Base-by-base conservation (phyloP, 495 filamentous ascomycete genomes). In the Penicillium maclennaniae region DNA sequence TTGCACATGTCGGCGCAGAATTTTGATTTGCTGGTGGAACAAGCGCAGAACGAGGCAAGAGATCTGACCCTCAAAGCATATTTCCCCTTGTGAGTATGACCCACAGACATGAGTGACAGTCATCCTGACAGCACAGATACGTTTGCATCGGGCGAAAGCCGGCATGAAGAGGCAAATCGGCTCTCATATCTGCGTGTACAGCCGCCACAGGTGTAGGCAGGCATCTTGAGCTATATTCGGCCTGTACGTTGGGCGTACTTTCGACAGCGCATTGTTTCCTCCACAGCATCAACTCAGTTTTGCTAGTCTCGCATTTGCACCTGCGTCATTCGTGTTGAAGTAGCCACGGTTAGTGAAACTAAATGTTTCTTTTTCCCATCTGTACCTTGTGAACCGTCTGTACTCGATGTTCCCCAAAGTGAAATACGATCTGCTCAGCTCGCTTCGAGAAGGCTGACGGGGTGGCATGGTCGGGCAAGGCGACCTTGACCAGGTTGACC, bases 11-110 rank as follows among this genome's bases (percentile, higher is more conserved):
- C 80, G 5, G 70, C 81, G 50, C 69, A 81, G 25, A 82, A 83
- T 27, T 83, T 88, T 45, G 74, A 84, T 46, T 72, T 81, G 16
- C 69, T 95, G 54, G 75, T 90, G 20, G 80, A 79, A 34, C 79
- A 82, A 55, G 87, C 88, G 23, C 79, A 82, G 49, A 65, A 71
- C 51, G 89, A 95, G 58, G 84, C 87, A 21, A 78, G 78, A 34
- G 81, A 86, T 50, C 76, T 70, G 41, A 74, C 73, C 27, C 72
- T 86, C 55, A 92, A 85, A 74, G 82, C 87, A 50, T 91, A 91
- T 65, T 89, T 90, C 54, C 87, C 86, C 39, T 65, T 90, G 84
- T 90, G 66, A 70, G 86, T 78, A 7, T 34, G 21, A 43, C 10
- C 10, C 16, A 47, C 8, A 16, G 7, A 0, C 38, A 10, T 25